A percentile compares a stretch with the other conserved stretches of the same genome.
Evolutionary conservation across 2,329 filamentous ascomycete genomes (phyloP).

Genomic region (Dactylonectria estremocensis): DNA sequence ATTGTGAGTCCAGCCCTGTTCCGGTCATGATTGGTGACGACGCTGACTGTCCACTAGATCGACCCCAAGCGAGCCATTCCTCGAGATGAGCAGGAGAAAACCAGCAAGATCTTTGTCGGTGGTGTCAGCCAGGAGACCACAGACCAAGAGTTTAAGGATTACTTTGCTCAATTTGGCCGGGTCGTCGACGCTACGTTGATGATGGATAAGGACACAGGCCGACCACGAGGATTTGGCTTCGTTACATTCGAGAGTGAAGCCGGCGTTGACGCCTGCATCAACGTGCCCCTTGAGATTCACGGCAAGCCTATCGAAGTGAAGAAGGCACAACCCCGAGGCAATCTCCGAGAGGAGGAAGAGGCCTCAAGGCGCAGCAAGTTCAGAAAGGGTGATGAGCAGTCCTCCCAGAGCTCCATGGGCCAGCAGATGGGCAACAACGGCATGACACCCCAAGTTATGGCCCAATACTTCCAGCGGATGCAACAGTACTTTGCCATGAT

Average conservation of each 20-base stretch:
- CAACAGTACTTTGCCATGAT: slow-evolving; percentile 97
- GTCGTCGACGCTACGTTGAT: slow-evolving; percentile 98
- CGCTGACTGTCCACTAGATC: slow-evolving; percentile 73
- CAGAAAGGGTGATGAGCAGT: slow-evolving; percentile 67
- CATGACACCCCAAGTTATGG: slow-evolving; percentile 98
- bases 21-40: neutral
- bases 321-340: slow-evolving; percentile 95
- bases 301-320: slow-evolving; percentile 99
- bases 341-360: slow-evolving; percentile 92
- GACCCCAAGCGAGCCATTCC: slow-evolving; percentile 98
- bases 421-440: slow-evolving; percentile 67
- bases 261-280: slow-evolving; percentile 92
- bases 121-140: slow-evolving; percentile 98
- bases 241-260: slow-evolving; percentile 98
- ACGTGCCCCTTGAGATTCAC: slow-evolving; percentile 88
- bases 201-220: slow-evolving; percentile 99
- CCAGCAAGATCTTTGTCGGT: slow-evolving; percentile 98
- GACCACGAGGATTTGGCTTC: slow-evolving; percentile 95
- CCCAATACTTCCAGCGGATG: slow-evolving; percentile 98
- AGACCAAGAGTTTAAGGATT: slow-evolving; percentile 95
- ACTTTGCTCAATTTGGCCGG: slow-evolving; percentile 96
- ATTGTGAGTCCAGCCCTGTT: slow-evolving; percentile 77
- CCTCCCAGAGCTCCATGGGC: slow-evolving; percentile 57
- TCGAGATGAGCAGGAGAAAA: slow-evolving; percentile 97
- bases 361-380: slow-evolving; percentile 75